These are phyloP conservation scores for Termitomyces sp. DNA, from an alignment of 768 basidiomycete species.

Conservation along the genomic window DNA sequence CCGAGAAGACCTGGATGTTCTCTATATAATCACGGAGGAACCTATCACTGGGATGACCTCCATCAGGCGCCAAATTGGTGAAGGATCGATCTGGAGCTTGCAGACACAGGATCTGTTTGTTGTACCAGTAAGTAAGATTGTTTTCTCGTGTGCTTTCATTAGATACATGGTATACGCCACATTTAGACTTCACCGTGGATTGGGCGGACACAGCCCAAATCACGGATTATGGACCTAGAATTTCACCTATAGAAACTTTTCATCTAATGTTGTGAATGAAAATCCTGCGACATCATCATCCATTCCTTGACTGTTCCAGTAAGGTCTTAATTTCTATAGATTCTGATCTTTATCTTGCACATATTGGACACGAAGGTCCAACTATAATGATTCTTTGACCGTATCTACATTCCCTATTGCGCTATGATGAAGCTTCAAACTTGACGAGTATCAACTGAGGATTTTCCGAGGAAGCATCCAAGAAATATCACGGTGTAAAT, in stretches of 20 bases:
- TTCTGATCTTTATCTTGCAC: no score
- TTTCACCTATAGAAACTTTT: neutral
- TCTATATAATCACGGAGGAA: slow-evolving; percentile 7
- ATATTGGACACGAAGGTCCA: no score
- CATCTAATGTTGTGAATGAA: no score
- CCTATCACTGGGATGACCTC: slow-evolving; percentile 1
- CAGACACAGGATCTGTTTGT: neutral
- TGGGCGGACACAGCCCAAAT: neutral
- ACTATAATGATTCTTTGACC: no score
- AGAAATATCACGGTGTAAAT: no score
- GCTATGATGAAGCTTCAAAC: no score
- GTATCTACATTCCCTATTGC: no score
- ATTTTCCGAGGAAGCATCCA: no score
- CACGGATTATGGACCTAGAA: neutral
- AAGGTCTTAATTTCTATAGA: no score
- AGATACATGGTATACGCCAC: neutral
- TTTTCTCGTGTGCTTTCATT: neutral
- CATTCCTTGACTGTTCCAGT: no score
- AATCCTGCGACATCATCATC: no score
- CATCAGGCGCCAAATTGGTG: slow-evolving; percentile 9
- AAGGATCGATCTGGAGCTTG: slow-evolving; percentile 8
- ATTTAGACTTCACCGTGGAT: neutral
- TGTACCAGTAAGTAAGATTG: neutral
- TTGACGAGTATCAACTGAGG: no score
- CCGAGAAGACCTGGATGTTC: neutral